These are phyloP conservation scores for Aspergillus baeticus DNA, from an alignment of 495 filamentous ascomycete genomes.

Conservation along the genomic window DNA sequence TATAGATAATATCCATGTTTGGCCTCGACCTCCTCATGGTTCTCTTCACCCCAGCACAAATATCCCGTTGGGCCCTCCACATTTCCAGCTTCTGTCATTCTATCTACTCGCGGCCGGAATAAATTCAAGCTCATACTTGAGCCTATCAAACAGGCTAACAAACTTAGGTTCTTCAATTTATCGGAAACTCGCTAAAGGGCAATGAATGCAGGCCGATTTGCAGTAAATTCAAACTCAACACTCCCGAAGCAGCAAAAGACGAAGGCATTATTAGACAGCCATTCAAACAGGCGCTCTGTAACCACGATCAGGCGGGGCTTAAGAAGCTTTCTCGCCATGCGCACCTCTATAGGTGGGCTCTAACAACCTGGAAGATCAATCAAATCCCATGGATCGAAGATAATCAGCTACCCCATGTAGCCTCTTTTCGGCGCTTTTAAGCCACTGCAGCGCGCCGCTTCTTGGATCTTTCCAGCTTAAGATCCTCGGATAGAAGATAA, in stretches of 20 bases:
- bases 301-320: conserved; percentile 5
- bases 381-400: neutral
- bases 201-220: neutral
- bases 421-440: neutral
- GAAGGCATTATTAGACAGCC: neutral
- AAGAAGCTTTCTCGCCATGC: neutral
- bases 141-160: neutral
- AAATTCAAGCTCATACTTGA: neutral
- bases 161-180: neutral
- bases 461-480: conserved; percentile 18
- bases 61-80: neutral
- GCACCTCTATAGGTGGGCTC: neutral
- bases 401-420: neutral
- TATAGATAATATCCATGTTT: too few relatives aligned
- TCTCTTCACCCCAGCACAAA: too few relatives aligned
- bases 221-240: conserved; percentile 13
- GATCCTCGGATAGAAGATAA: conserved; percentile 33
- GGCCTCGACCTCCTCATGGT: too few relatives aligned
- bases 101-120: neutral
- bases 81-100: neutral
- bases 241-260: conserved; percentile 14
- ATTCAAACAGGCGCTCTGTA: neutral
- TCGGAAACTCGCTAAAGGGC: neutral
- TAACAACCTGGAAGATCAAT: neutral
- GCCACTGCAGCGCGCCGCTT: conserved; percentile 11